Percentiles rank a stretch among this genome's conserved stretches.
phyloP scores from a whole-genome alignment of 2,329 filamentous ascomycete genomes.

The Venturia nashicola region DNA sequence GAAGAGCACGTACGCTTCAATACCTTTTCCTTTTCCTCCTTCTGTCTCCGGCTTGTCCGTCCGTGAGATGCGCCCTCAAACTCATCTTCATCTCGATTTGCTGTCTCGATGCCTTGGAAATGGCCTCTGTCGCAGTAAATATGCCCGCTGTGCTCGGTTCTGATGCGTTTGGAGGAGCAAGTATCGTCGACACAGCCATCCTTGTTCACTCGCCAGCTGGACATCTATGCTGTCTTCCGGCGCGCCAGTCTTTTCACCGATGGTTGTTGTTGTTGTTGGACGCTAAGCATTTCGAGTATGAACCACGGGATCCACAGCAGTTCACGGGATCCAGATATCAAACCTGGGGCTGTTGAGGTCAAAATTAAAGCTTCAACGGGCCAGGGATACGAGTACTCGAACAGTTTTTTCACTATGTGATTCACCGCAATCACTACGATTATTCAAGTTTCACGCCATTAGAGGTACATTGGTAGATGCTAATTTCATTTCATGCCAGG shows the following conservation, averaged over 20 bases:
- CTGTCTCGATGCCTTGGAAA: not conserved
- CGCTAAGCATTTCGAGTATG: not conserved
- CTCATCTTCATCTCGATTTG: constrained; percentile 7
- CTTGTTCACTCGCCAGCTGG: not conserved
- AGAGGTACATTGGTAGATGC: not conserved
- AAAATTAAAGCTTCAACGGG: not conserved
- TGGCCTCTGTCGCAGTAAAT: constrained; percentile 3
- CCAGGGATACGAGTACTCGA: not conserved
- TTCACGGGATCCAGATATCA: too few species aligned
- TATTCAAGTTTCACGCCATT: not conserved
- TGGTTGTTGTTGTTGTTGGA: not conserved
- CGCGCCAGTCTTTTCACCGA: not conserved
- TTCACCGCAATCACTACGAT: not conserved
- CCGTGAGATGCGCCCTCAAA: not conserved
- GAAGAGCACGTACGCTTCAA: not conserved
- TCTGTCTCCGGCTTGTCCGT: not conserved
- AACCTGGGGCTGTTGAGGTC: not conserved
- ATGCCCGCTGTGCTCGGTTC: not conserved
- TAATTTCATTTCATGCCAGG: constrained; percentile 2
- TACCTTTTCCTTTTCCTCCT: constrained; percentile 4
- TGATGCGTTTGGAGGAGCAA: constrained; percentile 1
- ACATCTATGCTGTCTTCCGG: not conserved
- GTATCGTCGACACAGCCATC: constrained; percentile 7
- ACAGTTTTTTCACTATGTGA: not conserved
- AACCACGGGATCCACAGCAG: too few species aligned